Evolutionary conservation across 768 basidiomycete species (phyloP).

Genomic region (Naganishia kalamii): DNA sequence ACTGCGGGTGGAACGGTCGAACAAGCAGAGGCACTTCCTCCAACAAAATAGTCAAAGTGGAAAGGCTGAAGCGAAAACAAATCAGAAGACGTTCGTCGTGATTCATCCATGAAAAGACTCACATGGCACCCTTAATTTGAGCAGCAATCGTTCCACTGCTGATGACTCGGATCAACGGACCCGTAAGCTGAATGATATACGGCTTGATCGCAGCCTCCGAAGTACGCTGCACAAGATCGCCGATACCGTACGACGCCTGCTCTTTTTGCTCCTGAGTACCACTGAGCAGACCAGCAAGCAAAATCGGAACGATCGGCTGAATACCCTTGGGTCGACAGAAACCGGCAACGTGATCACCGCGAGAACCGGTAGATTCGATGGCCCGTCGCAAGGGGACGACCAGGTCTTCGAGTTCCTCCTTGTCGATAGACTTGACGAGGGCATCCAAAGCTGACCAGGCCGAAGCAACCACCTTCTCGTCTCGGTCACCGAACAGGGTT

Average conservation of each 20-base stretch:
- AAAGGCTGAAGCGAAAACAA: constrained; percentile 49
- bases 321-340: constrained; percentile 74
- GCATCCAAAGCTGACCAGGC: constrained; percentile 77
- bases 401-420: constrained; percentile 84
- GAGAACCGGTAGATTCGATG: constrained; percentile 75
- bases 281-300: constrained; percentile 85
- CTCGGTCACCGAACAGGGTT: constrained; percentile 68
- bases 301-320: constrained; percentile 72
- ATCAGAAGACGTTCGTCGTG: not conserved
- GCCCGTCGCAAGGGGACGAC: constrained; percentile 82
- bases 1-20: constrained; percentile 95
- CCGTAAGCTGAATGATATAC: constrained; percentile 90
- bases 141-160: constrained; percentile 72
- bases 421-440: constrained; percentile 82
- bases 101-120: constrained; percentile 23
- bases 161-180: constrained; percentile 89
- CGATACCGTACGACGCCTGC: constrained; percentile 89
- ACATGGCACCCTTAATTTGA: constrained; percentile 83
- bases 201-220: constrained; percentile 82
- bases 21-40: constrained; percentile 79
- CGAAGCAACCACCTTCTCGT: constrained; percentile 57
- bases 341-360: constrained; percentile 71
- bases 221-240: constrained; percentile 87
- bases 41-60: constrained; percentile 76
- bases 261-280: constrained; percentile 86